Evolutionary conservation across 164 flowering plant species (phyloP).

Genomic region (Vitis rupestris): DNA sequence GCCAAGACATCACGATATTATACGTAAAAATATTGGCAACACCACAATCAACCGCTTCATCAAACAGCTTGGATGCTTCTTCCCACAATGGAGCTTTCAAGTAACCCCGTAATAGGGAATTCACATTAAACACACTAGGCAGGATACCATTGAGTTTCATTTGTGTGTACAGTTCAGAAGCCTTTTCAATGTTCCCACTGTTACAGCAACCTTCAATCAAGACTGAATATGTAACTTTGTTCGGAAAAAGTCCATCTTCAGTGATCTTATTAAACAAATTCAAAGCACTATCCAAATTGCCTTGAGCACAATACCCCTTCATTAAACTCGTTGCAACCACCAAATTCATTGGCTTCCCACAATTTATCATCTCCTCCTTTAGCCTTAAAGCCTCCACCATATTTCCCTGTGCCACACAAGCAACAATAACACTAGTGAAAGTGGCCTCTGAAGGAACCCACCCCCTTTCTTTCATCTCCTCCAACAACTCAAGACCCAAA

Average conservation of each 20-base stretch:
- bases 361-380: conserved; percentile 64
- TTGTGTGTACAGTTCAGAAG: conserved; percentile 43
- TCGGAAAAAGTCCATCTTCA: conserved; percentile 54
- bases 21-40: conserved; percentile 53
- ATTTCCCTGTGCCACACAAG: conserved; percentile 62
- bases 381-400: conserved; percentile 53
- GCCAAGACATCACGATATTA: conserved; percentile 48
- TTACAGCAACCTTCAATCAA: conserved; percentile 65
- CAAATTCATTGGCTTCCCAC: conserved; percentile 53
- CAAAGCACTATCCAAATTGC: conserved; percentile 52
- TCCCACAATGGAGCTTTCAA: conserved; percentile 31
- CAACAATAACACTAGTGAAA: conserved; percentile 44
- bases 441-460: conserved; percentile 52
- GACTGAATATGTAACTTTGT: conserved; percentile 52
- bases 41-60: conserved; percentile 58
- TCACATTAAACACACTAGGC: conserved; percentile 41
- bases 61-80: conserved; percentile 47
- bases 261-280: conserved; percentile 39
- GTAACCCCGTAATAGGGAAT: conserved; percentile 51
- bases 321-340: conserved; percentile 65
- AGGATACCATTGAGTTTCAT: conserved; percentile 53
- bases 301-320: conserved; percentile 56
- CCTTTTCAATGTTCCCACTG: conserved; percentile 53
- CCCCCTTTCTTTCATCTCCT: conserved; percentile 68
- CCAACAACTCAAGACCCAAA: conserved; percentile 48